A percentile compares a stretch with the other conserved stretches of the same genome.
Conservation (phyloP, 257 asterid species). For the Solanum peruvianum region DNA sequence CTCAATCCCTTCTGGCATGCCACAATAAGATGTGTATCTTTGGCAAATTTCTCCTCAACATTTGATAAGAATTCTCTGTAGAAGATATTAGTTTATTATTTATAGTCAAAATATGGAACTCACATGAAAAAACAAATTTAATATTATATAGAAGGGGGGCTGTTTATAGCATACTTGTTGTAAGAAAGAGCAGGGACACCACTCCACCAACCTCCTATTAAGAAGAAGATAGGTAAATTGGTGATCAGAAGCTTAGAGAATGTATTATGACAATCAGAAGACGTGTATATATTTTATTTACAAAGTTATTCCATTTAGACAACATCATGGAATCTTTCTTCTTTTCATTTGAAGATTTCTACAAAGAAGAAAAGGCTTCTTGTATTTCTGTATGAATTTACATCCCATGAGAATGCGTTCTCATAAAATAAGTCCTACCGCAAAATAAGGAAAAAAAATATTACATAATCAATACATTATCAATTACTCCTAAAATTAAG, state of each 20-base stretch:
- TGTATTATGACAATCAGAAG: background rate
- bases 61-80: conserved; percentile 51
- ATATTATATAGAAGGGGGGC: background rate
- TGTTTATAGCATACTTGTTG: conserved; percentile 36
- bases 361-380: background rate
- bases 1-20: conserved; percentile 97
- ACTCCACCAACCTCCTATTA: conserved; percentile 97
- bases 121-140: background rate
- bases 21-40: conserved; percentile 74
- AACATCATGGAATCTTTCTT: background rate
- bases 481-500: background rate
- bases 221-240: background rate
- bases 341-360: background rate
- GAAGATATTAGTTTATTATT: conserved; percentile 1
- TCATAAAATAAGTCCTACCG: background rate
- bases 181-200: conserved; percentile 72
- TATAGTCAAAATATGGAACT: background rate
- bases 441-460: background rate
- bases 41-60: conserved; percentile 67
- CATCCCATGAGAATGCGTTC: background rate
- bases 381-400: background rate
- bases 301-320: background rate
- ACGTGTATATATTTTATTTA: background rate
- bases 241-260: background rate
- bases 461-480: background rate